Base-by-base conservation (phyloP, 1,284 basidiomycete genomes). In the Trichosporon asahii region DNA sequence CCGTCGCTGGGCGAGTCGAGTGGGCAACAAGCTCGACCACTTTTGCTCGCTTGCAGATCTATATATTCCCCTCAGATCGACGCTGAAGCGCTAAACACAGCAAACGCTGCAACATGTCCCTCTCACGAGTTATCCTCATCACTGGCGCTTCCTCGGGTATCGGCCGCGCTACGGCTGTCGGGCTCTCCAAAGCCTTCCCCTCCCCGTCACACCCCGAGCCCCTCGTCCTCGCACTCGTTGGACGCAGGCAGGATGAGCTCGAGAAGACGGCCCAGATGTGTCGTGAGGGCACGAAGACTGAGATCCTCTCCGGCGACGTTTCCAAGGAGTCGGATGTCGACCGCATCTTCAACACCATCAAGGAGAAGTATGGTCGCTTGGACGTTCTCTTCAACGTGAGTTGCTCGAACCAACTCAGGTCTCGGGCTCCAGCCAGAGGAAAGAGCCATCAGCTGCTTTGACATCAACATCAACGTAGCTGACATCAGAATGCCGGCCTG, bases 361-460 rank as follows among this genome's bases (percentile, higher is more conserved):
- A 88, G 61, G 80, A 85, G 27, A 85, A 85, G 69, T 92, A 90
- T 76, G 90, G 89, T 6, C 86, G 89, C 2, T 77, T 93, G 25
- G 91, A 94, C 78, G 76, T 93, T n/a, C 76, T 88, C 18, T 94
- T 93, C 85, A 93, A 94, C 79, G 91, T 90, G 76, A 80, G 87
- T 75, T n/a, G n/a, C n/a, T n/a, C n/a, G n/a, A n/a, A n/a, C n/a
- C n/a, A n/a, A n/a, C n/a, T n/a, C n/a, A n/a, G n/a, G n/a, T n/a
- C n/a, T n/a, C n/a, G n/a, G n/a, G n/a, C n/a, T n/a, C n/a, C n/a
- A n/a, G n/a, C n/a, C n/a, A n/a, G n/a, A n/a, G n/a, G n/a, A n/a
- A n/a, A n/a, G n/a, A n/a, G n/a, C n/a, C n/a, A n/a, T n/a, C n/a
- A n/a, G n/a, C n/a, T n/a, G n/a, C n/a, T n/a, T n/a, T n/a, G n/a